Base-by-base conservation (phyloP, 768 basidiomycete species). In the Hygrophoropsis aurantiaca region DNA sequence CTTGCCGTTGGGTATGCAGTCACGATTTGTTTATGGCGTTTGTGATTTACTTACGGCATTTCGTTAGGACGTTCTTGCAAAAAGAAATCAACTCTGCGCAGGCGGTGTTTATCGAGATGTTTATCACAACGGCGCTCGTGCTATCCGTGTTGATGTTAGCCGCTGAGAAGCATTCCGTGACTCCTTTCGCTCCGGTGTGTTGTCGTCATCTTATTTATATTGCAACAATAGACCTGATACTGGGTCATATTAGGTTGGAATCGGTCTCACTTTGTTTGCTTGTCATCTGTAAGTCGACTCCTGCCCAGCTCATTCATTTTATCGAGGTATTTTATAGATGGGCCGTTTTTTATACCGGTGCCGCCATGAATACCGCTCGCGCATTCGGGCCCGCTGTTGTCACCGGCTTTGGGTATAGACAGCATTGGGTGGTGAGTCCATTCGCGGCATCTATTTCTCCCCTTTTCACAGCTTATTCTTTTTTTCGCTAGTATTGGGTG, bases 141-240 rank as follows among this genome's bases (percentile, higher is more conserved):
- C 62, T 84, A 11, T 70, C 85, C 5, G 81, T 85, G n/a, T 75
- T 86, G 51, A 85, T 87, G 82, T 61, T 87, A 20, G 85, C 85
- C 4, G 81, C 80, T 13, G 85, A 86, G 64, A 86, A 86, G 63
- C 84, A 85, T 54, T 66, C 70, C 21, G 70, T 72, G 2, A 86
- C 84, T 1, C 80, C 84, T 0, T 82, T 85, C 55, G 84, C 84
- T 16, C 85, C 85, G n/a, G 81, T 82, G 51, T 37, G 66, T 13
- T 10, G 34, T 35, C 34, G 9, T 36, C 23, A 36, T 40, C 19
- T 7, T 26, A n/a, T 23, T 30, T 11, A 11, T 40, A 16, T 1
- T n/a, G n/a, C n/a, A n/a, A 2, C 34, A 30, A 40, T 34, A 43
- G 24, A 46, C 36, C 35, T 1, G 11, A 42, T 5, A 18, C 44